A percentile compares a stretch with the other conserved stretches of the same genome.
phyloP scores from a whole-genome alignment of 1,139 yeast genomes.

The Hanseniaspora uvarum region DNA sequence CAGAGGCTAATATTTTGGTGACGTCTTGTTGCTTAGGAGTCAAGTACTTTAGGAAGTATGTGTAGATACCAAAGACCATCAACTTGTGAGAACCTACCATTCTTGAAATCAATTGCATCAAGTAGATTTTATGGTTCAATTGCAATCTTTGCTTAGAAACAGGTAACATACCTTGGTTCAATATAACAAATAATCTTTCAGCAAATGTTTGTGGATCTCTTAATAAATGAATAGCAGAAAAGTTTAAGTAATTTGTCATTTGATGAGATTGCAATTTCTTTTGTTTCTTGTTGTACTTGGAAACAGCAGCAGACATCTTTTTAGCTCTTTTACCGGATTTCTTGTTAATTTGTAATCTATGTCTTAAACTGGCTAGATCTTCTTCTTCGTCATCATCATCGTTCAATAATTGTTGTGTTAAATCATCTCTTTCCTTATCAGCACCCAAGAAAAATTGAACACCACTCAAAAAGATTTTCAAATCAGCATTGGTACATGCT shows the following conservation, averaged over 20 bases:
- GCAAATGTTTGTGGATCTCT: slow-evolving; percentile 98
- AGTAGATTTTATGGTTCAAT: slow-evolving; percentile 77
- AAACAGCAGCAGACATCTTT: slow-evolving; percentile 63
- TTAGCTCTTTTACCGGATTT: slow-evolving; percentile 70
- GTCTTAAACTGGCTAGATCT: slow-evolving; percentile 61
- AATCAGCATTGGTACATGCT: slow-evolving; percentile 65
- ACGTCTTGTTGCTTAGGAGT: slow-evolving; percentile 92
- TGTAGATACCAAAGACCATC: slow-evolving; percentile 77
- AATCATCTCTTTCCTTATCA: slow-evolving; percentile 87
- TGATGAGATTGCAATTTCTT: slow-evolving; percentile 30
- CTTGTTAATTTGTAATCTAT: slow-evolving; percentile 73
- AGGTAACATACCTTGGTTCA: slow-evolving; percentile 48
- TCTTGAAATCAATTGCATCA: slow-evolving; percentile 78
- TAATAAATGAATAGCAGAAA: slow-evolving; percentile 83
- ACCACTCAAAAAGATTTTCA: slow-evolving; percentile 82
- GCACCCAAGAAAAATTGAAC: slow-evolving; percentile 87
- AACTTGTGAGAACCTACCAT: slow-evolving; percentile 89
- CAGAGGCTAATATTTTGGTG: slow-evolving; percentile 91
- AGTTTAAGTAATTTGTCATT: slow-evolving; percentile 57
- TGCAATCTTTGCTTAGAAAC: slow-evolving; percentile 40
- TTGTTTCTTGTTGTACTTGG: slow-evolving; percentile 52
- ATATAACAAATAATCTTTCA: slow-evolving; percentile 62
- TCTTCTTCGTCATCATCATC: slow-evolving; percentile 65
- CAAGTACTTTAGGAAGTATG: slow-evolving; percentile 75
- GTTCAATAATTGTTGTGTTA: slow-evolving; percentile 51